These are phyloP conservation scores for Gloeostereum incarnatum DNA, from an alignment of 768 basidiomycete genomes.

Conservation along the genomic window DNA sequence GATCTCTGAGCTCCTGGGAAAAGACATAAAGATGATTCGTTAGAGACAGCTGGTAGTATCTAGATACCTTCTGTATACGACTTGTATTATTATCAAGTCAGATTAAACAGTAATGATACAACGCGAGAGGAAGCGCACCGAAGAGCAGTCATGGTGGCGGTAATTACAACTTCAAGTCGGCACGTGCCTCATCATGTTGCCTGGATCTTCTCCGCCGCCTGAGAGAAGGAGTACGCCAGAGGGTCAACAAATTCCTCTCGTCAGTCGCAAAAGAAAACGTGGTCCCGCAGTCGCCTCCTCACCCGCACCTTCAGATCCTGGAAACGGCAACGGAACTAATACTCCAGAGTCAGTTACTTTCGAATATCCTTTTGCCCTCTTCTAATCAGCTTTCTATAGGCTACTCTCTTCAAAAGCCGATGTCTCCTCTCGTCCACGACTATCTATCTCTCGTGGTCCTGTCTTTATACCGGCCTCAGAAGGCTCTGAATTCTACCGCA, in stretches of 20 bases:
- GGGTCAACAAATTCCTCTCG: background rate
- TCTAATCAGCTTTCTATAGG: constrained; percentile 15
- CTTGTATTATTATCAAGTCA: too few species aligned
- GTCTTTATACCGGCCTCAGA: constrained; percentile 53
- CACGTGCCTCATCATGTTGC: too few species aligned
- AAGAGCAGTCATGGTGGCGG: constrained; percentile 27
- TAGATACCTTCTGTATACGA: too few species aligned
- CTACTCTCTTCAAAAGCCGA: constrained; percentile 60
- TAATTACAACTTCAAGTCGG: constrained; percentile 1
- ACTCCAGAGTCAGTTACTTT: constrained; percentile 24
- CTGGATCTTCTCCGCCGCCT: background rate
- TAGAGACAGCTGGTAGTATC: too few species aligned
- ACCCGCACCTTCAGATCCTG: constrained; percentile 50
- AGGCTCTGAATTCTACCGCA: constrained; percentile 48
- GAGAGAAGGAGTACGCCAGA: background rate
- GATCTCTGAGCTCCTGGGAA: constrained; percentile 55
- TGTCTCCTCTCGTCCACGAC: constrained; percentile 58
- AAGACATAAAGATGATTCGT: constrained; percentile 1
- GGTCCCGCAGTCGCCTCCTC: constrained; percentile 38
- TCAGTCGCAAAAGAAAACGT: constrained; percentile 46
- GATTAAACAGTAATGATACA: background rate
- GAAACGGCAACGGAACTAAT: too few species aligned
- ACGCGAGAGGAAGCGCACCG: constrained; percentile 19
- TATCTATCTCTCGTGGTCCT: constrained; percentile 69
- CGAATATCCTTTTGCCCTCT: background rate